These are phyloP conservation scores for Stramenopiles sp. DNA, from an alignment of 352 stramenopile genomes.

Conservation along the genomic window DNA sequence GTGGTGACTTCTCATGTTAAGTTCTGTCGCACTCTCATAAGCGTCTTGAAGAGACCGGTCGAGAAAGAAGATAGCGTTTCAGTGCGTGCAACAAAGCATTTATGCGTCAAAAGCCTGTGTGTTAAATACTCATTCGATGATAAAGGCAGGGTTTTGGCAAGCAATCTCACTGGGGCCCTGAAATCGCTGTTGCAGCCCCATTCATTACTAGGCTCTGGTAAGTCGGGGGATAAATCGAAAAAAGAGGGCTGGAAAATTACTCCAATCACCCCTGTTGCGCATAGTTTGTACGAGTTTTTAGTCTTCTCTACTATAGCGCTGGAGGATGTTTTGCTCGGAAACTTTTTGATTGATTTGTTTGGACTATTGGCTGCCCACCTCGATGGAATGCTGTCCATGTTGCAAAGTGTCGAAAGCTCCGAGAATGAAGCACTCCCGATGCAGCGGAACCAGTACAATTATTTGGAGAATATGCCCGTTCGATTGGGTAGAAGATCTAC, in stretches of 20 bases:
- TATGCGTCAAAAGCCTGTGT: constrained; percentile 8
- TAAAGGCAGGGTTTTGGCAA: neutral
- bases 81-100: too few relatives aligned
- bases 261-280: neutral
- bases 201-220: too few relatives aligned
- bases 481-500: neutral
- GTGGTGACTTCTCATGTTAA: neutral
- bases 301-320: neutral
- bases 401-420: neutral
- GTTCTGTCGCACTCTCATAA: neutral
- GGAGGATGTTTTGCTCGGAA: neutral
- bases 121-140: neutral
- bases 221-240: too few relatives aligned
- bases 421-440: too few relatives aligned
- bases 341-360: neutral
- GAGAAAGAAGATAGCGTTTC: neutral
- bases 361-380: neutral
- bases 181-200: too few relatives aligned
- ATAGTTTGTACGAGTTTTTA: constrained; percentile 13
- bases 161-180: too few relatives aligned
- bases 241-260: too few relatives aligned
- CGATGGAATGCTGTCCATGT: neutral
- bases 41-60: neutral
- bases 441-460: too few relatives aligned
- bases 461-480: neutral